Evolutionary conservation across 805 yeast genomes (phyloP).

Genomic region (Lachancea lanzarotensis): DNA sequence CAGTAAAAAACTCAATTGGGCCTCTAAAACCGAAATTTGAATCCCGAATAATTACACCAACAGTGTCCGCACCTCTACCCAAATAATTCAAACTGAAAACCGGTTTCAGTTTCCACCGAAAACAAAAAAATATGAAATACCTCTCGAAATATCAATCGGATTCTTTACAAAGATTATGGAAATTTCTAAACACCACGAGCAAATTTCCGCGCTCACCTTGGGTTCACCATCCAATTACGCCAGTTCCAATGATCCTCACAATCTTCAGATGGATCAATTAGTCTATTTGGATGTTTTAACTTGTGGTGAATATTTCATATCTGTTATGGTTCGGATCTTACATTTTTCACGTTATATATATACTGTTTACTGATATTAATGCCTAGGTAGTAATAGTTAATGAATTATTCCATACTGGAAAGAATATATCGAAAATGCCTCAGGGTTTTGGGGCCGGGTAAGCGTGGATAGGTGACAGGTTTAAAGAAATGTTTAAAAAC

Average conservation of each 20-base stretch:
- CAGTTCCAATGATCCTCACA: background rate
- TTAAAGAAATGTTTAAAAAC: background rate
- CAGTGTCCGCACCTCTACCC: too few species aligned
- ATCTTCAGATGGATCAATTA: background rate
- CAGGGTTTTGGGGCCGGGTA: background rate
- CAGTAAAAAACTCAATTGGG: too few species aligned
- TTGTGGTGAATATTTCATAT: background rate
- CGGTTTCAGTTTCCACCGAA: too few species aligned
- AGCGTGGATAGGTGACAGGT: background rate
- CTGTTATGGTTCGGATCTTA: slow-evolving; percentile 1
- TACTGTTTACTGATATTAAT: background rate
- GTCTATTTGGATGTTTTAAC: background rate
- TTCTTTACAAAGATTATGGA: too few species aligned
- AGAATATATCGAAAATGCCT: slow-evolving; percentile 1
- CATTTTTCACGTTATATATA: background rate
- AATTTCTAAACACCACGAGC: background rate
- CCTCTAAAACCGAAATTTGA: too few species aligned
- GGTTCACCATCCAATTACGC: background rate
- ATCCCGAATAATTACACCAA: too few species aligned
- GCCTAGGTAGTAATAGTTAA: too few species aligned
- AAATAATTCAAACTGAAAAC: too few species aligned
- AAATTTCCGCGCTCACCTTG: background rate
- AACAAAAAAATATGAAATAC: too few species aligned
- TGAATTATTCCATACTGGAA: background rate
- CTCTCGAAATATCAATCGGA: too few species aligned